Evolutionary conservation across 805 yeast species (phyloP).

Genomic region (Danielia reshetovae): DNA sequence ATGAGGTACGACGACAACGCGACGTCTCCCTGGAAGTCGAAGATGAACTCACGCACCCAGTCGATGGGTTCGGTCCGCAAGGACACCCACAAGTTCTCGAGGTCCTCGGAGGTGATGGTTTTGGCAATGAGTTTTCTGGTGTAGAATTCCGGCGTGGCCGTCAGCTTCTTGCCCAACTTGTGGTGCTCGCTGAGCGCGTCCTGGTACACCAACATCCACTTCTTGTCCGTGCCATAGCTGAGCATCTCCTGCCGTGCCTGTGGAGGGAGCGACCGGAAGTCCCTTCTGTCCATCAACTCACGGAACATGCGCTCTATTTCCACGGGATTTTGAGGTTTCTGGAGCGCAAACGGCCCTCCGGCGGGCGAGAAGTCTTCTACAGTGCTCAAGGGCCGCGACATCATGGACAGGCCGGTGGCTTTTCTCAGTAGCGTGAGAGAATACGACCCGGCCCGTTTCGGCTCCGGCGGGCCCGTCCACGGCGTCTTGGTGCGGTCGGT

Average conservation of each 20-base stretch:
- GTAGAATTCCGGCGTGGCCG: conserved; percentile 65
- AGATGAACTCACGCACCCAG: conserved; percentile 80
- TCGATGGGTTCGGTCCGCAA: conserved; percentile 78
- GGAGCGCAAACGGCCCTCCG: conserved; percentile 35
- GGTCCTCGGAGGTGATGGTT: conserved; percentile 60
- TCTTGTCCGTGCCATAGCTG: conserved; percentile 69
- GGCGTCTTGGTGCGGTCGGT: conserved; percentile 9
- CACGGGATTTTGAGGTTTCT: conserved; percentile 61
- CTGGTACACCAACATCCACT: conserved; percentile 89
- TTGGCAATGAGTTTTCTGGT: conserved; percentile 72
- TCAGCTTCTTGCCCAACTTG: conserved; percentile 36
- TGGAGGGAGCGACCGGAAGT: conserved; percentile 65
- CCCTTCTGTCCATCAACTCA: conserved; percentile 79
- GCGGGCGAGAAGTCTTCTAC: conserved; percentile 5
- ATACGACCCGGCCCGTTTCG: conserved; percentile 1
- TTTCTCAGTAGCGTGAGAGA: background rate
- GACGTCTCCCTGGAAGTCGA: conserved; percentile 71
- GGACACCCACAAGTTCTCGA: conserved; percentile 86
- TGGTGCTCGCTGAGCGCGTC: conserved; percentile 76
- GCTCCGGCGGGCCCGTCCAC: conserved; percentile 5
- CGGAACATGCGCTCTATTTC: conserved; percentile 73
- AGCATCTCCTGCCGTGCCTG: conserved; percentile 75
- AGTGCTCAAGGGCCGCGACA: too few relatives aligned
- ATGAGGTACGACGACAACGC: conserved; percentile 59
- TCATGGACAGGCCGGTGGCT: conserved; percentile 10